Evolutionary conservation across 2,329 filamentous ascomycete genomes (phyloP).

Genomic region (Cryphonectria naterciae): DNA sequence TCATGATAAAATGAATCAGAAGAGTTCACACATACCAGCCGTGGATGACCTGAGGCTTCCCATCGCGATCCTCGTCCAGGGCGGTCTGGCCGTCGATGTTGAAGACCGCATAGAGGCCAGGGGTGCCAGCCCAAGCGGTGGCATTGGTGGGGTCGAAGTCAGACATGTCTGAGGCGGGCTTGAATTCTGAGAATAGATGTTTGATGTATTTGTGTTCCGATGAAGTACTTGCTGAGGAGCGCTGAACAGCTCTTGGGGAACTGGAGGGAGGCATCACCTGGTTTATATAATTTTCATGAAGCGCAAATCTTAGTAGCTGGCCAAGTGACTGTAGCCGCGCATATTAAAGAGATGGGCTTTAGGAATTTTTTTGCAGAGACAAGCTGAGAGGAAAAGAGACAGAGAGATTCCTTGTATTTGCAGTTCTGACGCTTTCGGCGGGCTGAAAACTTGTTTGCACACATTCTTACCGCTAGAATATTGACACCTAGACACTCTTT

Average conservation of each 20-base stretch:
- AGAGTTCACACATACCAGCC: constrained; percentile 6
- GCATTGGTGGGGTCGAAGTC: constrained; percentile 18
- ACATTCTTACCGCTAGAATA: not conserved
- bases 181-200: not conserved
- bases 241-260: not conserved
- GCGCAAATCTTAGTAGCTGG: not conserved
- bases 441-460: not conserved
- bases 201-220: not conserved
- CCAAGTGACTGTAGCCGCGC: not conserved
- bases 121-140: not conserved
- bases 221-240: not conserved
- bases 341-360: not conserved
- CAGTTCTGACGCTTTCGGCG: not conserved
- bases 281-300: not conserved
- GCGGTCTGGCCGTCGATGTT: constrained; percentile 18
- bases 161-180: not conserved
- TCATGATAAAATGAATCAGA: not conserved
- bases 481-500: not conserved
- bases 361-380: not conserved
- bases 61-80: constrained; percentile 15
- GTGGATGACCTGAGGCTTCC: constrained; percentile 15
- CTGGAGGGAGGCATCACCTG: not conserved
- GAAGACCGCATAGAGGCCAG: constrained; percentile 17
- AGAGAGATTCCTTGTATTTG: not conserved
- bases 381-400: not conserved